A percentile compares a stretch with the other conserved stretches of the same genome.
Evolutionary conservation across 306 rosid genomes (phyloP).

Genomic region (Styphnolobium japonicum): DNA sequence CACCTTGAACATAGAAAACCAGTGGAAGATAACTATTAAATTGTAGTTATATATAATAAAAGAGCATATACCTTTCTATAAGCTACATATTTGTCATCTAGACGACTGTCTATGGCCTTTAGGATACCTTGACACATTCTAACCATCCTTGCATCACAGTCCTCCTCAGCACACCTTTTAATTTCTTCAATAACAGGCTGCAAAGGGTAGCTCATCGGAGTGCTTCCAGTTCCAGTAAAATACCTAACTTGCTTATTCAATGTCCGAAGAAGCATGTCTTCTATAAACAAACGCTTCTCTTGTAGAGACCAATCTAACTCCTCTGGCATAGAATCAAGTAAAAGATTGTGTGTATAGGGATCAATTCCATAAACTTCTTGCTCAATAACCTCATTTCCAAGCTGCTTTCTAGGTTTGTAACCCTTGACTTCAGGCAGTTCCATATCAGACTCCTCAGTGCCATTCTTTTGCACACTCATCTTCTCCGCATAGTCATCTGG

Average conservation of each 20-base stretch:
- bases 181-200: constrained; percentile 86
- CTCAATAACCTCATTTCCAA: constrained; percentile 85
- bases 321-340: constrained; percentile 95
- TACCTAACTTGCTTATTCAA: constrained; percentile 79
- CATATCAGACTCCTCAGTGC: constrained; percentile 95
- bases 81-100: constrained; percentile 93
- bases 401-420: constrained; percentile 92
- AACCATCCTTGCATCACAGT: constrained; percentile 51
- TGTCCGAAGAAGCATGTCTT: constrained; percentile 79
- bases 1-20: neutral
- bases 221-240: constrained; percentile 81
- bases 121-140: constrained; percentile 78
- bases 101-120: constrained; percentile 78
- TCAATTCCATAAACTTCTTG: constrained; percentile 99
- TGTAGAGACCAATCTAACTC: constrained; percentile 77
- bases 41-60: neutral
- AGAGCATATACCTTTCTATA: constrained; percentile 74
- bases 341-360: constrained; percentile 95
- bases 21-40: neutral
- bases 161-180: constrained; percentile 57
- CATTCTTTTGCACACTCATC: constrained; percentile 85
- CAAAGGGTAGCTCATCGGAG: constrained; percentile 82
- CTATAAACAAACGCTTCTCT: constrained; percentile 83
- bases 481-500: constrained; percentile 96
- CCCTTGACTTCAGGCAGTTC: constrained; percentile 98